Conservation (phyloP, 805 yeast species). For the Pichia membranifaciens region DNA sequence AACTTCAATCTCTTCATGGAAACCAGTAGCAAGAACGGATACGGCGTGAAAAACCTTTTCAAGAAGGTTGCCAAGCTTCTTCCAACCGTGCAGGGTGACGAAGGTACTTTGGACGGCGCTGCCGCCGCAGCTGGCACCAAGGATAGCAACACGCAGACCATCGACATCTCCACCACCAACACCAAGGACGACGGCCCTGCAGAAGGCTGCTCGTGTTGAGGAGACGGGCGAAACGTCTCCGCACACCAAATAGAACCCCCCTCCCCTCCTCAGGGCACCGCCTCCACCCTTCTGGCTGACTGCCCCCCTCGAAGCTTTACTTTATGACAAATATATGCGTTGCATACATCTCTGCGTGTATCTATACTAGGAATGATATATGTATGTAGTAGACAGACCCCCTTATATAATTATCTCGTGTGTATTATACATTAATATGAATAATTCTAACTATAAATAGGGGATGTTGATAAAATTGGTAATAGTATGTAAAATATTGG, state of each 20-base stretch:
- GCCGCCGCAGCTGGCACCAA: constrained; percentile 18
- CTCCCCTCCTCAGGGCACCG: too few species aligned
- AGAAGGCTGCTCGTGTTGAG: constrained; percentile 36
- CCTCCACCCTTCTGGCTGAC: too few species aligned
- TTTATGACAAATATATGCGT: not conserved
- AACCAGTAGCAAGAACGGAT: constrained; percentile 91
- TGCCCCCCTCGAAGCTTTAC: too few species aligned
- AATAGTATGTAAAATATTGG: not conserved
- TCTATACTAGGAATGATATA: too few species aligned
- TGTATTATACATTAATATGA: not conserved
- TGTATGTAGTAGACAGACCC: too few species aligned
- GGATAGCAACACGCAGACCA: constrained; percentile 30
- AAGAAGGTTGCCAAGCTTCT: constrained; percentile 85
- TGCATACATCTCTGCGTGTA: too few species aligned
- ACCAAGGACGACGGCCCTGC: constrained; percentile 29
- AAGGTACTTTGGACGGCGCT: constrained; percentile 14
- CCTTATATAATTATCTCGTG: too few species aligned
- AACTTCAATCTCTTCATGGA: constrained; percentile 82
- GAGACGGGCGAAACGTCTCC: too few species aligned
- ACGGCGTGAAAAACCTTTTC: constrained; percentile 85
- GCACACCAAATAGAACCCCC: too few species aligned
- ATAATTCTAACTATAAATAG: not conserved
- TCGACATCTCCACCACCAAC: constrained; percentile 38
- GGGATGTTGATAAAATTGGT: too few species aligned
- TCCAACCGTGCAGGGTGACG: constrained; percentile 61